Evolutionary conservation across 352 stramenopile species (phyloP).

Genomic region (Phytophthora agathidicida): DNA sequence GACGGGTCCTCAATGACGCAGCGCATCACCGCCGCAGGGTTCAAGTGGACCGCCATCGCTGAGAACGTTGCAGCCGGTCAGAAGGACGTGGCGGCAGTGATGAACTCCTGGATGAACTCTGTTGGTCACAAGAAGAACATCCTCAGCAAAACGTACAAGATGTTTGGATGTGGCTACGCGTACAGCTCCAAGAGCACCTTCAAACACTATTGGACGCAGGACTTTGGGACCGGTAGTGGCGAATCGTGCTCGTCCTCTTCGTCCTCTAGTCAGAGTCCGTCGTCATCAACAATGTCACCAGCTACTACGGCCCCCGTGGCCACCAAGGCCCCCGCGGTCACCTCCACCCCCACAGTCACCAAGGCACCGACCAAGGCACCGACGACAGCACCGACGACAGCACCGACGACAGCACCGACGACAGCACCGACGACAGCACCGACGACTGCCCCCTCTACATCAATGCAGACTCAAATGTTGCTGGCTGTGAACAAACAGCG

Average conservation of each 20-base stretch:
- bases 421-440: not conserved
- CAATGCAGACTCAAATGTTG: conserved; percentile 39
- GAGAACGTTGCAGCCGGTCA: conserved; percentile 67
- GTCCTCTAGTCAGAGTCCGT: not conserved
- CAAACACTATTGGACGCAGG: conserved; percentile 65
- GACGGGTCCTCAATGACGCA: conserved; percentile 46
- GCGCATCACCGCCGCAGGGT: conserved; percentile 50
- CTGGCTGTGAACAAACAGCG: conserved; percentile 52
- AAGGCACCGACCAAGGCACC: conserved; percentile 5
- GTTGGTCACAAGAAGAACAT: conserved; percentile 52
- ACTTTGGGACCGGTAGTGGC: conserved; percentile 39
- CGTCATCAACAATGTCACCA: not conserved
- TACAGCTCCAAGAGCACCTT: conserved; percentile 38
- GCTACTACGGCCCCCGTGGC: conserved; percentile 4
- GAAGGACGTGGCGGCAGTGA: conserved; percentile 44
- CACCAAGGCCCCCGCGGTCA: conserved; percentile 15
- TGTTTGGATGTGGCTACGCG: conserved; percentile 35
- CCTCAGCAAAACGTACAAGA: conserved; percentile 33
- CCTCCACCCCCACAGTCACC: no score
- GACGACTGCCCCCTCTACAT: not conserved
- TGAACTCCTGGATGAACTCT: conserved; percentile 67
- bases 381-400: conserved; percentile 34
- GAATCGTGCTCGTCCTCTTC: conserved; percentile 25
- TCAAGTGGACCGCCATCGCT: conserved; percentile 50
- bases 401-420: conserved; percentile 1